Percentiles rank a stretch among this genome's conserved stretches.
Conservation (phyloP, 139 green algal species). For the Chlamydomonas applanata region DNA sequence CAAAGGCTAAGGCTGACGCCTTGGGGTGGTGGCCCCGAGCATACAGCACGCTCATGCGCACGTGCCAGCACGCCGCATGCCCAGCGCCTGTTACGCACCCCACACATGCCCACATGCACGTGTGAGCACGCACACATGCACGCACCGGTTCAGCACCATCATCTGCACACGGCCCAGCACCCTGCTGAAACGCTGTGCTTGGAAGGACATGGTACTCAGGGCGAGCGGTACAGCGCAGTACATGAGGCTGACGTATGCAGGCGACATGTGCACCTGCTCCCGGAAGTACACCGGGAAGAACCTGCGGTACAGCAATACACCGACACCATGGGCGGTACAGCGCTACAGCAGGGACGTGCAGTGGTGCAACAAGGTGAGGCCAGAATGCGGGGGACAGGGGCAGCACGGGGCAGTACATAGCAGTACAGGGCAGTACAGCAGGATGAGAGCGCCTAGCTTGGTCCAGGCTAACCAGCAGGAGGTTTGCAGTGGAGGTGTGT, state of each 20-base stretch:
- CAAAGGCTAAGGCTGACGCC: too few relatives aligned
- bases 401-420: background rate
- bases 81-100: too few relatives aligned
- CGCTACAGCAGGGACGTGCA: background rate
- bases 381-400: background rate
- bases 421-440: too few relatives aligned
- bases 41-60: too few relatives aligned
- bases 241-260: conserved; percentile 30
- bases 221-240: conserved; percentile 31
- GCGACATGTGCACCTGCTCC: conserved; percentile 18
- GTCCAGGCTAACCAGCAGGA: too few relatives aligned
- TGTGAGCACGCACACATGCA: conserved; percentile 31
- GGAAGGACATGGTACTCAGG: background rate
- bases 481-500: too few relatives aligned
- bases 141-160: conserved; percentile 31
- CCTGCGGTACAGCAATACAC: background rate
- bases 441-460: too few relatives aligned
- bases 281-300: conserved; percentile 68
- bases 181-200: conserved; percentile 10
- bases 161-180: conserved; percentile 24
- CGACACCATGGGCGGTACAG: too few relatives aligned
- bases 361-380: background rate
- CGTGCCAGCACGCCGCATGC: too few relatives aligned
- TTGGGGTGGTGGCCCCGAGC: too few relatives aligned
- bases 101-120: conserved; percentile 18